phyloP scores from a whole-genome alignment of 2,329 filamentous ascomycete genomes.

The Drechslera avenae region DNA sequence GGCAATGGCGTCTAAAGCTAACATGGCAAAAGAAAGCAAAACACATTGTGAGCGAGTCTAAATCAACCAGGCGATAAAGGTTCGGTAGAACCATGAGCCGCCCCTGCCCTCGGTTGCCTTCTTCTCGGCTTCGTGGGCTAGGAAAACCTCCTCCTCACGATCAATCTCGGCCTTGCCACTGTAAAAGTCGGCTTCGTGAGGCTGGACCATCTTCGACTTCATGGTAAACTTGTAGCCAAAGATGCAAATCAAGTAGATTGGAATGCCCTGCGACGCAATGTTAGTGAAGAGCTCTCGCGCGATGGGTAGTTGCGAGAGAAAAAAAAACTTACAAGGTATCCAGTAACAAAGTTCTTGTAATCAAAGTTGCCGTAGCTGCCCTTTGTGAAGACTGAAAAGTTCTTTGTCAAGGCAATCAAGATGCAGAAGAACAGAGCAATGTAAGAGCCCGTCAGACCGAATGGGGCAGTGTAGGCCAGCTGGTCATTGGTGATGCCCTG shows the following conservation, averaged over 20 bases:
- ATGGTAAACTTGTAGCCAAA: slow-evolving; percentile 56
- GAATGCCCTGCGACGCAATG: slow-evolving; percentile 68
- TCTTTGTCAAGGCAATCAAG: slow-evolving; percentile 80
- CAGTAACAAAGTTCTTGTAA: slow-evolving; percentile 78
- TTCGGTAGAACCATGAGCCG: slow-evolving; percentile 61
- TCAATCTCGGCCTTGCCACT: slow-evolving; percentile 75
- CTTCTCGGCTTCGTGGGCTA: slow-evolving; percentile 59
- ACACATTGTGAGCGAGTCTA: slow-evolving; percentile 42
- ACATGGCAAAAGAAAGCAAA: too few species aligned
- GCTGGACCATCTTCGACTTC: slow-evolving; percentile 51
- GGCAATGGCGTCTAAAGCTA: too few species aligned
- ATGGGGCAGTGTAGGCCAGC: slow-evolving; percentile 67
- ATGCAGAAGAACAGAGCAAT: slow-evolving; percentile 71
- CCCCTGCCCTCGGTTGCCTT: slow-evolving; percentile 35
- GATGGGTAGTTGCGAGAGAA: rapidly evolving
- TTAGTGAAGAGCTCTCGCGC: not conserved
- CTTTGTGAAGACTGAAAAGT: slow-evolving; percentile 72
- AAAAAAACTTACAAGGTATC: slow-evolving; percentile 56
- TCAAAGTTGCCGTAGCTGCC: slow-evolving; percentile 62
- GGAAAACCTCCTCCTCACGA: slow-evolving; percentile 71
- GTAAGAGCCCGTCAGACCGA: slow-evolving; percentile 73
- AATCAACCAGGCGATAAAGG: slow-evolving; percentile 66
- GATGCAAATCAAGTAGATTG: slow-evolving; percentile 70
- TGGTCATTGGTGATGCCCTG: slow-evolving; percentile 52
- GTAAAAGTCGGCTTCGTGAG: slow-evolving; percentile 70